Evolutionary conservation across 78 protist species (phyloP).

Genomic region (Dictyostelium purpureum): DNA sequence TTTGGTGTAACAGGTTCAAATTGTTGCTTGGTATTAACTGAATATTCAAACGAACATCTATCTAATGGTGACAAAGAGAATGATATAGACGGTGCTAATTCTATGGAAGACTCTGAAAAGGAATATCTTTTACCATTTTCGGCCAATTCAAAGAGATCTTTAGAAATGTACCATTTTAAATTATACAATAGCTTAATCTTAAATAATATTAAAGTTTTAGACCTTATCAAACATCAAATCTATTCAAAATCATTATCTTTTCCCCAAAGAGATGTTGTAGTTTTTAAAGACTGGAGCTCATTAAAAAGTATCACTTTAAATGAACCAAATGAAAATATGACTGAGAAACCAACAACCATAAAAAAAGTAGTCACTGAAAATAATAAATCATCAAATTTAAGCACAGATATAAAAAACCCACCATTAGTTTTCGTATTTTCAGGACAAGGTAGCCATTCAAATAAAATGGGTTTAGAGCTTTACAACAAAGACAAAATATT

Average conservation of each 20-base stretch:
- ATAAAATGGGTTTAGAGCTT: not conserved
- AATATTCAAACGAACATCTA: not conserved
- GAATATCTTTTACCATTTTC: conserved; percentile 8
- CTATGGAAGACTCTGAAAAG: no score
- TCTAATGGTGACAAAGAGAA: no score
- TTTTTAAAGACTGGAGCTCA: no score
- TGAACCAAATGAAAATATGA: not conserved
- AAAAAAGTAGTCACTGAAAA: not conserved
- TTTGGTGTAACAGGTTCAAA: conserved; percentile 91
- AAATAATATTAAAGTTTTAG: not conserved
- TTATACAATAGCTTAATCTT: not conserved
- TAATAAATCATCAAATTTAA: not conserved
- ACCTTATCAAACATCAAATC: not conserved
- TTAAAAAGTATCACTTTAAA: not conserved
- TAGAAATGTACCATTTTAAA: conserved; percentile 17
- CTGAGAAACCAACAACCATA: not conserved
- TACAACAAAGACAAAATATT: not conserved
- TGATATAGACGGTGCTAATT: no score
- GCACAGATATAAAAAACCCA: not conserved
- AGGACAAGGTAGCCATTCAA: conserved; percentile 5
- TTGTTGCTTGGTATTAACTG: conserved; percentile 32
- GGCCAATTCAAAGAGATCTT: not conserved
- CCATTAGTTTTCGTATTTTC: not conserved
- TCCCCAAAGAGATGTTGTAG: not conserved
- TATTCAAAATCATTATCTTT: not conserved